Conservation (phyloP, 2,329 filamentous ascomycete genomes). For the Lasiodiplodia hormozganensis region DNA sequence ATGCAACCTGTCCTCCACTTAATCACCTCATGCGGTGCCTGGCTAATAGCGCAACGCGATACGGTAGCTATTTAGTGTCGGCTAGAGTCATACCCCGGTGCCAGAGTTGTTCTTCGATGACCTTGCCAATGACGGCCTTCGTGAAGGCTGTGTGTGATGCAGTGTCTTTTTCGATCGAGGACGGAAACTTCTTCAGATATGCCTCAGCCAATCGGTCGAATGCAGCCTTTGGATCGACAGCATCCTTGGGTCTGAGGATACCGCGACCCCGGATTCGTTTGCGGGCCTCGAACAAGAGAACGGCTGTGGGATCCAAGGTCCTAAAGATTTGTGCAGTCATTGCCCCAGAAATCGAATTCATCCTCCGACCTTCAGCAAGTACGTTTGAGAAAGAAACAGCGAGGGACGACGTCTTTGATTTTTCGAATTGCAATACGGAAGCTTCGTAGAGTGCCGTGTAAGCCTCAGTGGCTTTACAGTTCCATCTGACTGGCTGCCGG, state of each 20-base stretch:
- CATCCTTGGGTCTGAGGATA: not conserved
- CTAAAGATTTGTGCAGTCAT: too few species aligned
- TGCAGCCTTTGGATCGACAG: not conserved
- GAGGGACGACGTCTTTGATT: not conserved
- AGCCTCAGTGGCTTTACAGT: not conserved
- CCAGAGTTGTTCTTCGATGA: not conserved
- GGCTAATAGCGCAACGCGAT: not conserved
- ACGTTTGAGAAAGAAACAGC: not conserved
- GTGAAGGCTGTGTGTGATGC: not conserved
- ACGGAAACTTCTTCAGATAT: not conserved
- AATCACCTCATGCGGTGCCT: too few species aligned
- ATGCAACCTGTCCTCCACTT: too few species aligned
- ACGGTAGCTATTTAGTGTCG: not conserved
- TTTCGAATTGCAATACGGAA: not conserved
- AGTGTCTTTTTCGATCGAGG: not conserved
- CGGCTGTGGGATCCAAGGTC: too few species aligned
- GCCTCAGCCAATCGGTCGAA: not conserved
- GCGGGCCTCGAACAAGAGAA: not conserved
- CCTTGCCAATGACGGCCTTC: not conserved
- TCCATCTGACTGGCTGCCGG: not conserved
- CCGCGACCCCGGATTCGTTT: not conserved
- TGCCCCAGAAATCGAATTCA: too few species aligned
- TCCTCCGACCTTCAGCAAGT: not conserved
- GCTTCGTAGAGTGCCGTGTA: not conserved
- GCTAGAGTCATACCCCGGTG: not conserved